These are phyloP conservation scores for Monosporascus cannonballus DNA, from an alignment of 2,329 filamentous ascomycete genomes.

Conservation along the genomic window DNA sequence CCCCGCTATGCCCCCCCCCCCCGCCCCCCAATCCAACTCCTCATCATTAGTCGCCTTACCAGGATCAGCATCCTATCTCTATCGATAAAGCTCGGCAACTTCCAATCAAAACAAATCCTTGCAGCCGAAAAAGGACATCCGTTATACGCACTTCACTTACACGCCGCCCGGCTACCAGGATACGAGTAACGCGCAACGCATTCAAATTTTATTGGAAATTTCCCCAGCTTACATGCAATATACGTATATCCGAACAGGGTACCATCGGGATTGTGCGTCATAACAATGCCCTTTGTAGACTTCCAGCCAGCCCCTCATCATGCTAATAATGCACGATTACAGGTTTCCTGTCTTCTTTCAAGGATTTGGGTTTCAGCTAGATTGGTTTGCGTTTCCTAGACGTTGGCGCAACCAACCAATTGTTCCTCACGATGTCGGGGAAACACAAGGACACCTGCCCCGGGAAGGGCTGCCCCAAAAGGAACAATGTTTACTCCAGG, in stretches of 20 bases:
- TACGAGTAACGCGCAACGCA: too few relatives aligned
- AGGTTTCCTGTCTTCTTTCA: too few relatives aligned
- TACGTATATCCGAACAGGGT: too few relatives aligned
- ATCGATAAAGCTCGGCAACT: slow-evolving; percentile 10
- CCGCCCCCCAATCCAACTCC: neutral
- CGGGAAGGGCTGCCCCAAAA: neutral
- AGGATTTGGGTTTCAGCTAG: neutral
- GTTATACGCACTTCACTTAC: neutral
- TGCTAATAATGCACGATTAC: neutral
- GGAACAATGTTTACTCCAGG: neutral
- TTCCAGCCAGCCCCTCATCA: too few relatives aligned
- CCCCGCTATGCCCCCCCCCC: too few relatives aligned
- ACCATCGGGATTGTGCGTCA: too few relatives aligned
- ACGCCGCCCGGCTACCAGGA: neutral
- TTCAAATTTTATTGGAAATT: too few relatives aligned
- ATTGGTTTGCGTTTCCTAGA: neutral
- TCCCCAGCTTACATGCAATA: too few relatives aligned
- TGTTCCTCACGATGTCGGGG: neutral
- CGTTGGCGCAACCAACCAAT: neutral
- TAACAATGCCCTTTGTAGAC: too few relatives aligned
- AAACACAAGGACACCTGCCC: neutral
- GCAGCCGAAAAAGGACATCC: neutral
- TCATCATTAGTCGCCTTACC: neutral
- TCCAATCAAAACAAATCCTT: slow-evolving; percentile 14
- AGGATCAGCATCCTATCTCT: slow-evolving; percentile 3